These are phyloP conservation scores for Trichoderma arundinaceum DNA, from an alignment of 2,329 filamentous ascomycete species.

Conservation along the genomic window DNA sequence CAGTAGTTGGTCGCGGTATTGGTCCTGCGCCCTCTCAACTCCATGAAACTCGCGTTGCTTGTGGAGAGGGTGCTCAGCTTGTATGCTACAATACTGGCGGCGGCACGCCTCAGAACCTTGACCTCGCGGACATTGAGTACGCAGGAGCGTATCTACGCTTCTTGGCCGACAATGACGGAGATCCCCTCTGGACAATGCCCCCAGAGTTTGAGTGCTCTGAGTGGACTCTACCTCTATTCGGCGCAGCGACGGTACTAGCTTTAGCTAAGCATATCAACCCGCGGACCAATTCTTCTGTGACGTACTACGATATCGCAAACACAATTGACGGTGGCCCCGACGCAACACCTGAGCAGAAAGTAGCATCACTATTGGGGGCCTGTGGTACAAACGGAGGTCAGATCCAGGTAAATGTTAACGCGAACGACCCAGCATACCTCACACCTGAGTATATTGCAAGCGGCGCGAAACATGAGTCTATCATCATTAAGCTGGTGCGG, in stretches of 20 bases:
- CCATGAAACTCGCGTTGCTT: no score
- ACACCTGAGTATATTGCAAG: no score
- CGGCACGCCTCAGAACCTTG: constrained; percentile 34
- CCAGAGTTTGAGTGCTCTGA: constrained; percentile 36
- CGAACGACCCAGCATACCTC: constrained; percentile 32
- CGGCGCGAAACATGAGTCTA: no score
- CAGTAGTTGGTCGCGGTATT: no score
- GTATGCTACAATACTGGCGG: constrained; percentile 35
- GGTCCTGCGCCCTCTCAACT: no score
- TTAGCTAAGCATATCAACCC: constrained; percentile 39
- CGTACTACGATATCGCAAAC: constrained; percentile 39
- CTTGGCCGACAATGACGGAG: constrained; percentile 13
- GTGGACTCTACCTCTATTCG: constrained; percentile 34
- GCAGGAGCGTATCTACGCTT: constrained; percentile 34
- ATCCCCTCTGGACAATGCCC: constrained; percentile 34
- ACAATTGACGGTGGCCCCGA: constrained; percentile 39
- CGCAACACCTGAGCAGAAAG: constrained; percentile 26
- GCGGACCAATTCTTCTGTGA: constrained; percentile 35
- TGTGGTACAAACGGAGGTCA: constrained; percentile 40
- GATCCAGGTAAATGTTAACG: constrained; percentile 34
- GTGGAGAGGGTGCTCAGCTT: no score
- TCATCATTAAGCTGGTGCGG: no score
- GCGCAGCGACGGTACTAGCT: constrained; percentile 35
- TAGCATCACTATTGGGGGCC: constrained; percentile 37
- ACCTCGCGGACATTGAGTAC: constrained; percentile 34